Base-by-base conservation (phyloP, 2,329 filamentous ascomycete genomes). In the Colletotrichum coccodes region DNA sequence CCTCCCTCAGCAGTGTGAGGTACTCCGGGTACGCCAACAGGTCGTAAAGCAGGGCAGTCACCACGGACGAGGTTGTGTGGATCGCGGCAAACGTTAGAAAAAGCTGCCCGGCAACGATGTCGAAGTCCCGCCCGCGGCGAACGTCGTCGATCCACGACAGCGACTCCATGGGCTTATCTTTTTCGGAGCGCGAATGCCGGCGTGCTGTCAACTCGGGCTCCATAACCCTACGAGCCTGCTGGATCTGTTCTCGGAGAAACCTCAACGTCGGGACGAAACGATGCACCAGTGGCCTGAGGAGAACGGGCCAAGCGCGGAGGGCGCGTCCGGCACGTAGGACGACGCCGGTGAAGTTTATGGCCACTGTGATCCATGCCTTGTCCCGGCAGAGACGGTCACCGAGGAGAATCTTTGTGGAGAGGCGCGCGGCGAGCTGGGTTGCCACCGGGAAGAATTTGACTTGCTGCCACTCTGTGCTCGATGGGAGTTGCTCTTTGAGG, bases 91-190 rank as follows among this genome's bases (percentile, higher is more conserved):
- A 92, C 47, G 93, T 88, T 0, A 96, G 95, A 8, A 98, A 86
- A 30, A 94, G 85, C 76, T 97, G 93, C 34, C 93, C 93, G 9
- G 78, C 80, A n/a, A 90, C 83, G 0, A 86, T 81, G 77, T 94
- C 87, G 77, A 94, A 95, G 8, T 81, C 91, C 64, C 85, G 84
- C 30, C 88, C 85, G 82, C 76, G 76, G 3, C 79, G 74, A 6
- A 76, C 70, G 14, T 64, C 54, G 34, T 82, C 77, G 69, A 83
- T 79, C 83, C 83, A 85, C n/a, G 81, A 81, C 26, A 85, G 76
- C 5, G 80, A 76, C 68, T 84, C 81, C 8, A 79, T 75, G 5
- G 71, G 72, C 32, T 77, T 73, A 16, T 79, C 75, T 2, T 76
- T 77, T 38, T 71, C 67, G 12, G 28, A 38, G 3, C 72, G 60